Evolutionary conservation across 495 filamentous ascomycete genomes (phyloP).

Genomic region (Cercophora scortea): DNA sequence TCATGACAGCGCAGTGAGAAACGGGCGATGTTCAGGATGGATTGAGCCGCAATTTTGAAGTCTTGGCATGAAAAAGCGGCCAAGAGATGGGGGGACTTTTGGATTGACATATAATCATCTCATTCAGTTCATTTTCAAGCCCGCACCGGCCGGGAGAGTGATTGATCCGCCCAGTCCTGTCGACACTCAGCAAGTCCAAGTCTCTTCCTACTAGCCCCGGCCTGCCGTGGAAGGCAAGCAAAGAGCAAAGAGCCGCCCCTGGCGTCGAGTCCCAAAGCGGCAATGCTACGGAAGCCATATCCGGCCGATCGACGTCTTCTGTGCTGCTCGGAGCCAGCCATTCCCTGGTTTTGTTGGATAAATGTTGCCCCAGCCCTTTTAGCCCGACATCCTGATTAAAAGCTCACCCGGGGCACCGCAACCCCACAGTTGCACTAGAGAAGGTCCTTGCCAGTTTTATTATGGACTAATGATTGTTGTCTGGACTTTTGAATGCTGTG

Average conservation of each 20-base stretch:
- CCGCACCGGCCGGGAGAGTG: too few species aligned
- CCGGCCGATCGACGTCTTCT: neutral
- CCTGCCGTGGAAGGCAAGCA: too few species aligned
- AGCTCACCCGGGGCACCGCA: neutral
- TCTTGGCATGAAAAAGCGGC: neutral
- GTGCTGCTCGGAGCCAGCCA: neutral
- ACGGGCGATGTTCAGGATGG: neutral
- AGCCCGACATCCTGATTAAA: slow-evolving; percentile 4
- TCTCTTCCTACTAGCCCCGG: too few species aligned
- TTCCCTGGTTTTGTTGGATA: neutral
- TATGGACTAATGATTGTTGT: too few species aligned
- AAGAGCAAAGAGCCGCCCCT: too few species aligned
- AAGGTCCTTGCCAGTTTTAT: too few species aligned
- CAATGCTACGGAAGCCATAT: neutral
- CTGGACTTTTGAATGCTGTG: too few species aligned
- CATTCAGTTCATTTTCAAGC: too few species aligned
- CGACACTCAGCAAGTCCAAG: too few species aligned
- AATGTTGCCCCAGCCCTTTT: neutral
- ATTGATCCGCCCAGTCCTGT: too few species aligned
- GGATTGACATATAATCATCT: neutral
- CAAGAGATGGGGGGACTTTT: neutral
- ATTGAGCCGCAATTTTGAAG: neutral
- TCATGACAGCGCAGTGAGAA: neutral
- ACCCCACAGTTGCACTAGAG: too few species aligned
- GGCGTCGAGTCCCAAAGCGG: neutral